A percentile compares a stretch with the other conserved stretches of the same genome.
These are phyloP conservation scores for Marasmius sp. DNA, from an alignment of 1,284 basidiomycete species.

Conservation along the genomic window DNA sequence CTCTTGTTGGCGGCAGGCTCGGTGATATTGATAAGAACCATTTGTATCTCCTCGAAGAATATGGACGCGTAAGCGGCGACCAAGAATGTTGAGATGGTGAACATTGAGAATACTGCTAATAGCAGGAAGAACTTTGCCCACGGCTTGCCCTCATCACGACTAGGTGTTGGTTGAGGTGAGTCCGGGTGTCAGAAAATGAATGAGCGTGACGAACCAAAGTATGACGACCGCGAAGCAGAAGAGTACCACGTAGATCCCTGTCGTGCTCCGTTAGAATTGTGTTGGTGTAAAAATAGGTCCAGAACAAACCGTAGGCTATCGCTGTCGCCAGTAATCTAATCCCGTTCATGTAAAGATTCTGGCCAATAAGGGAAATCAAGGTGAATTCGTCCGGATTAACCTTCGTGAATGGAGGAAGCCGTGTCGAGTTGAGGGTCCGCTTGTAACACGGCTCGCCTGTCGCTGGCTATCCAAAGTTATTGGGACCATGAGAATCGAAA, in stretches of 20 bases:
- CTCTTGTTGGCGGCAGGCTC: not conserved
- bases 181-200: no score
- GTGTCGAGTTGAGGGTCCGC: not conserved
- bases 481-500: no score
- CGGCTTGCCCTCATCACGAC: not conserved
- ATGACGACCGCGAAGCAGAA: not conserved
- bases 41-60: not conserved
- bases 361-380: not conserved
- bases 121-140: not conserved
- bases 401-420: not conserved
- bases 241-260: not conserved
- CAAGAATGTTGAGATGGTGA: not conserved
- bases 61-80: not conserved
- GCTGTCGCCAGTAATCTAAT: not conserved
- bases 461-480: not conserved
- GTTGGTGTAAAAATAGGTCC: no score
- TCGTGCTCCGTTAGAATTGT: not conserved
- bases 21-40: not conserved
- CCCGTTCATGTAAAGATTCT: not conserved
- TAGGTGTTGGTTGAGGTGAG: not conserved
- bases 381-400: not conserved
- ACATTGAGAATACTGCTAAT: not conserved
- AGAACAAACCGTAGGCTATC: not conserved
- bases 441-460: not conserved
- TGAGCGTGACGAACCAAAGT: not conserved